Base-by-base conservation (phyloP, 306 rosid species). In the Quercus ilex region DNA sequence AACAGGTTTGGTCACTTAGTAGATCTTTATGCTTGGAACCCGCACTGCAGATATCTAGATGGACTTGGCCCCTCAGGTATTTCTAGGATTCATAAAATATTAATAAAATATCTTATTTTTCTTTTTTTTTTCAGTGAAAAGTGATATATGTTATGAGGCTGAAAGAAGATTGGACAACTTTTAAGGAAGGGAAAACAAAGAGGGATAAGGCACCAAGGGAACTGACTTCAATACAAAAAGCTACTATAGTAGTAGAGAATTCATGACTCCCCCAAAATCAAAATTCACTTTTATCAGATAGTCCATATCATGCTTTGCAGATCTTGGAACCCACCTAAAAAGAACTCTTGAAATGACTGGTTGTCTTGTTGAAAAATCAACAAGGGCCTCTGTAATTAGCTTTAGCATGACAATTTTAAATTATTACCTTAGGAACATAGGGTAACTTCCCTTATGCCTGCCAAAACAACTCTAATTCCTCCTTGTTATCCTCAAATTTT, bases 21-120 rank as follows among this genome's bases (percentile, higher is more conserved):
- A 75, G 99, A 94, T 86, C 87, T 92, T 49, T 94, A 94, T 85
- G 88, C 95, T 8, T 94, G 97, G 99, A 94, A 90, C 80, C 99
- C 99, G 46, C 99, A 94, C 74, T 94, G 99, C 76, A 84, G 93
- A 83, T 92, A 87, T 86, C 79, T 92, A 56, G 99, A 92, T 81
- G 99, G 97, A 91, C 74, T 41, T 62, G 91, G 99, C 78, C 93
- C 99, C 80, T 79, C 97, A 56, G 97, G 90, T 84, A 81, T 56
- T 55, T 56, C 38, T 15, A 30, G 9, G 35, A 71, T 56, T 33
- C 35, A 1, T 10, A 46, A n/a, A 28, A 7, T 31, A 63, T 38
- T 33, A 55, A 2, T 10, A 46, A 28, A 28, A 56, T 59, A 20
- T 46, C 46, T 62, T 41, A 14, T 35, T 25, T n/a, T 7, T 58